Evolutionary conservation across 176 grass and related monocot genomes (phyloP), one percentile per base, ranked within the genome.

Genomic region (Oryza coarctata): DNA sequence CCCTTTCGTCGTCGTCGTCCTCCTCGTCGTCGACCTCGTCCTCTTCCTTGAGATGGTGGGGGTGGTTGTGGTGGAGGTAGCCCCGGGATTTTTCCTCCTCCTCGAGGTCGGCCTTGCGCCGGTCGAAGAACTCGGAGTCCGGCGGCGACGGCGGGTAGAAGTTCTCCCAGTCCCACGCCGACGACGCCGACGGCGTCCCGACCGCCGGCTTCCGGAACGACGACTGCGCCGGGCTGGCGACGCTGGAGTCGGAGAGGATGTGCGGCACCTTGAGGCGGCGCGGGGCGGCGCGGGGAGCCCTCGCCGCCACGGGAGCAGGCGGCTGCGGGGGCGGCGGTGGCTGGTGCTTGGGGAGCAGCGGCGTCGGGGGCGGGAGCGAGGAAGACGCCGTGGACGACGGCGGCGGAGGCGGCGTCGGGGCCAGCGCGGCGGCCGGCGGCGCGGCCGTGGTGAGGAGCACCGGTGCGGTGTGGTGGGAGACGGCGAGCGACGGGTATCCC

Each of bases 131-230:
- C 70, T 99, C 97, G 4, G 97, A 99, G 82, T 96, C 89, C 28
- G 97, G 97, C 55, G 93, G 93, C 26, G 97, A 99, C 83, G 97
- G 97, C 26, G 97, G 97, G 73, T 86, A 88, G 89, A 88, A 92
- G 70, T 95, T 95, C 83, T 95, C 93, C 97, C 97, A 99, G 7
- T 99, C 97, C 93, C 97, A 99, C 35, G 87, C 87, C 18, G 97
- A 99, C 18, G 97, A 99, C 7, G 97, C 92, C 73, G 93, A 90
- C 11, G 96, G 96, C 63, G 97, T 99, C 23, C 90, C 83, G 5
- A 85, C 82, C 65, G 30, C 63, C 15, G 83, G 72, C 67, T 83
- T 87, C 58, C 81, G 78, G 73, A 90, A 90, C 2, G 85, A 86
- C 29, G 90, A 87, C 68, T 20, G 83, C 78, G 80, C 82, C 0